These are phyloP conservation scores for Trametes hirsuta DNA, from an alignment of 1,284 basidiomycete species.

Conservation along the genomic window DNA sequence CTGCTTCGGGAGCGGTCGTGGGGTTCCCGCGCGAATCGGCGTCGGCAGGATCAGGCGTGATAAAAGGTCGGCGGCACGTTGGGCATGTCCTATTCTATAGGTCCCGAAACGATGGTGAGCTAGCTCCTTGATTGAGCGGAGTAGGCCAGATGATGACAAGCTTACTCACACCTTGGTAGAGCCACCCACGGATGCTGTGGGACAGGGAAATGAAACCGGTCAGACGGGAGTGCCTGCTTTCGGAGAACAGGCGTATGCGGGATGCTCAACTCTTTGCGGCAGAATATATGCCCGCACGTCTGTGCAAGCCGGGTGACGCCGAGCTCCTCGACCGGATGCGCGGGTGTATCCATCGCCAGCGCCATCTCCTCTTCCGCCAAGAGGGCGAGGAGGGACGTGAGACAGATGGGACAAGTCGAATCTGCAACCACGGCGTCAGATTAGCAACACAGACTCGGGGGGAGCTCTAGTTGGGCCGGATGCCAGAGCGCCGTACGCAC, in stretches of 20 bases:
- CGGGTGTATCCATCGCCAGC: conserved; percentile 73
- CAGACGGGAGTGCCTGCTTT: neutral
- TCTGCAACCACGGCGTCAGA: conserved; percentile 42
- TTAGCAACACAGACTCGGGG: neutral
- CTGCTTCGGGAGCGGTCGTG: neutral
- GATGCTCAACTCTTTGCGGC: conserved; percentile 64
- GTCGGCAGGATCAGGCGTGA: neutral
- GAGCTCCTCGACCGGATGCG: conserved; percentile 63
- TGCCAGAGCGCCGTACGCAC: conserved; percentile 39
- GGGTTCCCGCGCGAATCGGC: neutral
- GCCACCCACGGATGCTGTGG: conserved; percentile 20
- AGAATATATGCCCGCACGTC: conserved; percentile 74
- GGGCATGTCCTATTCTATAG: conserved; percentile 26
- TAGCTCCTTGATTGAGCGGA: neutral
- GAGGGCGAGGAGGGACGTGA: conserved; percentile 61
- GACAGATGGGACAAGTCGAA: conserved; percentile 70
- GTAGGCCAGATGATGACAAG: neutral
- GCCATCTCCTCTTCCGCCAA: conserved; percentile 76
- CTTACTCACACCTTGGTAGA: conserved; percentile 19
- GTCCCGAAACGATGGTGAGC: neutral
- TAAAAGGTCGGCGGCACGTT: conserved; percentile 27
- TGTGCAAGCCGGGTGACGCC: conserved; percentile 65
- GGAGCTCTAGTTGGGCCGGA: conserved; percentile 14
- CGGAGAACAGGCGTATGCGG: neutral
- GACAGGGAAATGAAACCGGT: neutral